phyloP scores from a whole-genome alignment of 78 protist genomes.

The Anaeramoeba ignava region DNA sequence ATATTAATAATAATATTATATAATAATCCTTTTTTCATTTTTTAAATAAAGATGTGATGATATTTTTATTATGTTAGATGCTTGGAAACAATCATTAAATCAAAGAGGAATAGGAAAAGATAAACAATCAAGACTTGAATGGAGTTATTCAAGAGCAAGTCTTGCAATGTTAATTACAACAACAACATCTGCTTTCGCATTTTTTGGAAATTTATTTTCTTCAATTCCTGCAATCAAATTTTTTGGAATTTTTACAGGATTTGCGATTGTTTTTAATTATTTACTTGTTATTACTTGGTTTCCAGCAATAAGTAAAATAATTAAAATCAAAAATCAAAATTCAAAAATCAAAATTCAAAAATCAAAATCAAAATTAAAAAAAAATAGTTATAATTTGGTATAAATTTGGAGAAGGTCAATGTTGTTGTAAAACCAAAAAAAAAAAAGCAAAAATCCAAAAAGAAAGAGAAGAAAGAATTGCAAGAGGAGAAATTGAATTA shows the following conservation, averaged over 20 bases:
- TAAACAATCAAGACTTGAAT: conserved; percentile 15
- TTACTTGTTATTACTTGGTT: background rate
- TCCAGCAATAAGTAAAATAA: background rate
- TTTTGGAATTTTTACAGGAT: background rate
- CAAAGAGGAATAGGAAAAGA: background rate
- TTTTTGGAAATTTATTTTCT: background rate
- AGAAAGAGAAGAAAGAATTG: background rate
- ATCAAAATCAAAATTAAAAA: too few relatives aligned
- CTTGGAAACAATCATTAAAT: conserved; percentile 18
- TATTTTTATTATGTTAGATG: conserved; percentile 26
- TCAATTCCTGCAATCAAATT: background rate
- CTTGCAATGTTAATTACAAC: background rate
- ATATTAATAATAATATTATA: background rate
- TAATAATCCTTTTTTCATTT: background rate
- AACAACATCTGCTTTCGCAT: background rate
- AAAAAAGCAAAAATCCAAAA: background rate
- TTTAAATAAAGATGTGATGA: conserved; percentile 15
- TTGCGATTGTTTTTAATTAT: background rate
- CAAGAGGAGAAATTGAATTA: background rate
- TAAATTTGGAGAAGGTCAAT: background rate
- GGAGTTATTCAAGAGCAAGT: conserved; percentile 16
- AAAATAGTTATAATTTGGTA: background rate
- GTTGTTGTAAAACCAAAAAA: background rate
- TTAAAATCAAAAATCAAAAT: too few relatives aligned
- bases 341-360: too few relatives aligned